Conservation (phyloP, 2,329 filamentous ascomycete species). For the Cladosporium sphaerospermum region DNA sequence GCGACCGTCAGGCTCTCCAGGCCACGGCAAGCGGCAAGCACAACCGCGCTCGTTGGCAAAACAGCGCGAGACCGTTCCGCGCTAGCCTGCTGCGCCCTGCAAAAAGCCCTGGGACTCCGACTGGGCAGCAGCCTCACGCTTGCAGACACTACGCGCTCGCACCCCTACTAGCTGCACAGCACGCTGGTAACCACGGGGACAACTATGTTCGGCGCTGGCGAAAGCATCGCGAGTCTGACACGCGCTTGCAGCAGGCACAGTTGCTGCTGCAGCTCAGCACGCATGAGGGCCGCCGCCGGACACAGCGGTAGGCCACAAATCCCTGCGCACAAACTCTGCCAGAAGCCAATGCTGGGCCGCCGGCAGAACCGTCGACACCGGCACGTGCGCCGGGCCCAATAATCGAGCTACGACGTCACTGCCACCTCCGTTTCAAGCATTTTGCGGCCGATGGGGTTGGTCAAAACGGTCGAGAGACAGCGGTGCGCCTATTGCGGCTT, state of each 20-base stretch:
- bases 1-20: not conserved
- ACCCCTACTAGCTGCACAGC: not conserved
- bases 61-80: not conserved
- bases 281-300: not conserved
- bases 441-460: too few relatives aligned
- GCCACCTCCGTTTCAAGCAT: not conserved
- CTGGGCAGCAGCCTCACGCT: not conserved
- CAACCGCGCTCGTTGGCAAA: not conserved
- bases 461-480: too few relatives aligned
- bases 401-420: not conserved
- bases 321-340: constrained; percentile 3
- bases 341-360: not conserved
- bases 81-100: constrained; percentile 2
- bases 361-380: too few relatives aligned
- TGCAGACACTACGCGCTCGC: not conserved
- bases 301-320: constrained; percentile 2
- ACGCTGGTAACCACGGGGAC: not conserved
- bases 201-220: not conserved
- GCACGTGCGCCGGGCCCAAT: too few relatives aligned
- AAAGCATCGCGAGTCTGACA: not conserved
- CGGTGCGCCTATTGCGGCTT: too few relatives aligned
- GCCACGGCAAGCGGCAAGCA: constrained; percentile 3
- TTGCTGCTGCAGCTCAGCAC: not conserved
- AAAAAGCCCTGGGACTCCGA: not conserved
- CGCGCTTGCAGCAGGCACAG: not conserved